These are phyloP conservation scores for Mariannaea elegans DNA, from an alignment of 2,329 filamentous ascomycete species.

Conservation along the genomic window DNA sequence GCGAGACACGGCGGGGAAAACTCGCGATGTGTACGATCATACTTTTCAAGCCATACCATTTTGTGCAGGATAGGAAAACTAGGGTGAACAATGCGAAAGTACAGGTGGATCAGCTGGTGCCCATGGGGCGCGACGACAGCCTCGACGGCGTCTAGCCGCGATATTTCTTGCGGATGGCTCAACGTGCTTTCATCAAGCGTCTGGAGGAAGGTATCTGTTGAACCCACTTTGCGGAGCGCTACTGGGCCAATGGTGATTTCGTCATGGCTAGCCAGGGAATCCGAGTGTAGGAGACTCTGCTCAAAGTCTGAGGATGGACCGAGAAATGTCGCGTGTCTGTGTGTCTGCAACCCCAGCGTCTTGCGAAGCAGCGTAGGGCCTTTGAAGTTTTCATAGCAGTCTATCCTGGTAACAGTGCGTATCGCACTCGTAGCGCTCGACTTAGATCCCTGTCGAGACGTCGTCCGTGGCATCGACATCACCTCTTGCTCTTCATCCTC, in stretches of 20 bases:
- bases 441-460: not conserved
- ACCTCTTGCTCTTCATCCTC: conserved; percentile 7
- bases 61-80: conserved; percentile 61
- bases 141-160: conserved; percentile 55
- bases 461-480: not conserved
- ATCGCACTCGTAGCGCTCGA: not conserved
- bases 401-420: conserved; percentile 4
- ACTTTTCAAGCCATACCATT: conserved; percentile 62
- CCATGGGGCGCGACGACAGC: conserved; percentile 65
- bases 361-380: conserved; percentile 7
- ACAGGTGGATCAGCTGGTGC: conserved; percentile 64
- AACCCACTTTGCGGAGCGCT: not conserved
- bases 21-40: conserved; percentile 58
- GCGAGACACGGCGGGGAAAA: conserved; percentile 60
- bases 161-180: conserved; percentile 7
- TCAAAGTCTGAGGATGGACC: conserved; percentile 9
- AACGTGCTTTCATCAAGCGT: conserved; percentile 6
- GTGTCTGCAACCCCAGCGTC: conserved; percentile 4
- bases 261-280: not conserved
- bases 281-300: conserved; percentile 4
- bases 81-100: conserved; percentile 63
- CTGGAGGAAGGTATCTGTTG: conserved; percentile 6
- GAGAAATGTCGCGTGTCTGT: conserved; percentile 1
- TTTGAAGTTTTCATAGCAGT: conserved; percentile 10
- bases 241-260: conserved; percentile 5